These are phyloP conservation scores for Cystobasidiaceae sp. DNA, from an alignment of 1,284 basidiomycete genomes.

Conservation along the genomic window DNA sequence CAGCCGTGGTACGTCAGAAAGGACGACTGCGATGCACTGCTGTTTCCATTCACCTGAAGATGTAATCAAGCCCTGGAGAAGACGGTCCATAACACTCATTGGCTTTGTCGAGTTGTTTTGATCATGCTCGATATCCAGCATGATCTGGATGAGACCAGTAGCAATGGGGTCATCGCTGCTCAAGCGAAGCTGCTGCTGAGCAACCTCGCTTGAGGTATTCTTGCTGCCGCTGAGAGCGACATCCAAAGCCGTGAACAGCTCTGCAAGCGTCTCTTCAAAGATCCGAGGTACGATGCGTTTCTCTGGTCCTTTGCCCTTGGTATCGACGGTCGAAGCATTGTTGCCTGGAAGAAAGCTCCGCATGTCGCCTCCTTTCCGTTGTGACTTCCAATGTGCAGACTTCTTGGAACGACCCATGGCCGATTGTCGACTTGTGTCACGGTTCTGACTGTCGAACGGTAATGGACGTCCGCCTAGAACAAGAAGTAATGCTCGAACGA, in stretches of 20 bases:
- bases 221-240: constrained; percentile 5
- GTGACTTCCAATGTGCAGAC: constrained; percentile 55
- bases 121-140: constrained; percentile 70
- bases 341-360: constrained; percentile 10
- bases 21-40: neutral
- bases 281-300: constrained; percentile 51
- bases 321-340: constrained; percentile 40
- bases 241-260: constrained; percentile 55
- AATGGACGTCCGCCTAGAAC: constrained; percentile 58
- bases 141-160: constrained; percentile 53
- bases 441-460: constrained; percentile 45
- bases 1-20: neutral
- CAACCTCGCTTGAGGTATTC: neutral
- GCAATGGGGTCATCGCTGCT: constrained; percentile 18
- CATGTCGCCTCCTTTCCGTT: constrained; percentile 11
- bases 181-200: constrained; percentile 8
- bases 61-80: constrained; percentile 74
- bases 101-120: constrained; percentile 56
- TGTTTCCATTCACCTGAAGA: constrained; percentile 54
- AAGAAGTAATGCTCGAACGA: constrained; percentile 68
- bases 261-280: constrained; percentile 55
- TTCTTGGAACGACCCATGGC: constrained; percentile 55
- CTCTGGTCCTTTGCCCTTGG: constrained; percentile 45
- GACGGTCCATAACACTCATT: constrained; percentile 72
- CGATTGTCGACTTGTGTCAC: constrained; percentile 43